A percentile compares a stretch with the other conserved stretches of the same genome.
Conservation (phyloP, 306 rosid species). For the Alnus glutinosa region DNA sequence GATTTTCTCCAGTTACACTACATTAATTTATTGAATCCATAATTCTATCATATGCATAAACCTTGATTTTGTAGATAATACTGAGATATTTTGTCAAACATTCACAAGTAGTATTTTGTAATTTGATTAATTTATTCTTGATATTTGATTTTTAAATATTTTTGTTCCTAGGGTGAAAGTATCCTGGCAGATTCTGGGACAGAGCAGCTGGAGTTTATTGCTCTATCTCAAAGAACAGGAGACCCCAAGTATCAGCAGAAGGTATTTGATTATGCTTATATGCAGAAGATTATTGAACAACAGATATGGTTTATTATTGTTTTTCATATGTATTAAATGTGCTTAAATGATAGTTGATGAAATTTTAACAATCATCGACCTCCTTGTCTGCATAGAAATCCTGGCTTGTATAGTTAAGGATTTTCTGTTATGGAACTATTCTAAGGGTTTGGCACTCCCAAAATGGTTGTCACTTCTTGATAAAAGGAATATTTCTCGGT, state of each 20-base stretch:
- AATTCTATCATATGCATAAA: constrained; percentile 17
- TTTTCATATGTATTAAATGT: constrained; percentile 4
- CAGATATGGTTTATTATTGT: neutral
- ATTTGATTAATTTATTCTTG: constrained; percentile 8
- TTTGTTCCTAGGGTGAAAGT: constrained; percentile 77
- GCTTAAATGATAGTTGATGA: neutral
- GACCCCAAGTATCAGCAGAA: constrained; percentile 89
- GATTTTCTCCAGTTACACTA: neutral
- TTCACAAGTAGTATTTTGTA: neutral
- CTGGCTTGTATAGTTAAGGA: constrained; percentile 13
- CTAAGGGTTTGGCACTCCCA: neutral
- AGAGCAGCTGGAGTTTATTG: constrained; percentile 97
- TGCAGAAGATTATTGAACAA: neutral
- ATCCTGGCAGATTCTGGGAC: constrained; percentile 96
- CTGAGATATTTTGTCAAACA: constrained; percentile 11
- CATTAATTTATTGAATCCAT: constrained; percentile 7
- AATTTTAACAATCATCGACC: constrained; percentile 1
- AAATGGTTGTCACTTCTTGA: constrained; percentile 18
- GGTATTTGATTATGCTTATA: constrained; percentile 44
- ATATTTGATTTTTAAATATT: neutral
- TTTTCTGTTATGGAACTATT: constrained; percentile 1
- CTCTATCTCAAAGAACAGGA: constrained; percentile 95
- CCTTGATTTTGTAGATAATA: constrained; percentile 20
- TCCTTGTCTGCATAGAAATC: constrained; percentile 4
- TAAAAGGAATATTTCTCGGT: constrained; percentile 14